Percentiles rank a stretch among this genome's conserved stretches.
Evolutionary conservation across 1,284 basidiomycete genomes (phyloP).

Genomic region (Ceratobasidium theobromae): DNA sequence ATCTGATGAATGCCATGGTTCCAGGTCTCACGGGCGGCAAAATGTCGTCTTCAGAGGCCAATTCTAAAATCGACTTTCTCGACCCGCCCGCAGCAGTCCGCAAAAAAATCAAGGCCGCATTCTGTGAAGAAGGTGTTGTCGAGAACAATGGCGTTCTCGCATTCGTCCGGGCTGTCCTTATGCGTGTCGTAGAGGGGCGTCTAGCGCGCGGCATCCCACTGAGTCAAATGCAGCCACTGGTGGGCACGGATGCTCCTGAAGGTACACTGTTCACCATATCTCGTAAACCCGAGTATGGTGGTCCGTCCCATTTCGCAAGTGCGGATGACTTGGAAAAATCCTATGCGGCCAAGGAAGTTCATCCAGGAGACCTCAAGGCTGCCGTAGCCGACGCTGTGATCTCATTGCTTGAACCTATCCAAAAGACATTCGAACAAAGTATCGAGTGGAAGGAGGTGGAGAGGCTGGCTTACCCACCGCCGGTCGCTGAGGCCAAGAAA

Average conservation of each 20-base stretch:
- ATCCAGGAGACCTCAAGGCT: slow-evolving; percentile 89
- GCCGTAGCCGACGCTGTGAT: slow-evolving; percentile 79
- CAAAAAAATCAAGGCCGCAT: slow-evolving; percentile 89
- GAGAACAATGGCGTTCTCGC: slow-evolving; percentile 90
- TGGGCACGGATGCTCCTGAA: slow-evolving; percentile 66
- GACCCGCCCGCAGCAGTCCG: slow-evolving; percentile 82
- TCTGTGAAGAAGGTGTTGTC: slow-evolving; percentile 92
- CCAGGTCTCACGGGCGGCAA: slow-evolving; percentile 93
- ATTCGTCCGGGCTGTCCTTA: slow-evolving; percentile 85
- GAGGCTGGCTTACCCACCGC: slow-evolving; percentile 78
- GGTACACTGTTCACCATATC: slow-evolving; percentile 82
- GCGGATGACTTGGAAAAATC: slow-evolving; percentile 74
- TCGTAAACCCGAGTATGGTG: slow-evolving; percentile 82
- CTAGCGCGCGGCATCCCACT: slow-evolving; percentile 37
- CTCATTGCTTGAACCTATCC: slow-evolving; percentile 80
- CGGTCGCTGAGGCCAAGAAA: slow-evolving; percentile 45
- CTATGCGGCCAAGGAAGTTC: slow-evolving; percentile 75
- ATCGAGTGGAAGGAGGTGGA: slow-evolving; percentile 83
- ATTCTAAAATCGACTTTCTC: slow-evolving; percentile 98
- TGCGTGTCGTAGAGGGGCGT: slow-evolving; percentile 59
- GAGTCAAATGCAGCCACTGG: slow-evolving; percentile 58
- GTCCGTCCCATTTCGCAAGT: slow-evolving; percentile 70
- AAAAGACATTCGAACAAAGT: slow-evolving; percentile 70
- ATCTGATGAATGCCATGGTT: slow-evolving; percentile 99
- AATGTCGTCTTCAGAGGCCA: slow-evolving; percentile 98